Percentiles rank a stretch among this genome's conserved stretches.
Evolutionary conservation across 805 yeast species (phyloP).

Genomic region (Phaffomyces opuntiae): DNA sequence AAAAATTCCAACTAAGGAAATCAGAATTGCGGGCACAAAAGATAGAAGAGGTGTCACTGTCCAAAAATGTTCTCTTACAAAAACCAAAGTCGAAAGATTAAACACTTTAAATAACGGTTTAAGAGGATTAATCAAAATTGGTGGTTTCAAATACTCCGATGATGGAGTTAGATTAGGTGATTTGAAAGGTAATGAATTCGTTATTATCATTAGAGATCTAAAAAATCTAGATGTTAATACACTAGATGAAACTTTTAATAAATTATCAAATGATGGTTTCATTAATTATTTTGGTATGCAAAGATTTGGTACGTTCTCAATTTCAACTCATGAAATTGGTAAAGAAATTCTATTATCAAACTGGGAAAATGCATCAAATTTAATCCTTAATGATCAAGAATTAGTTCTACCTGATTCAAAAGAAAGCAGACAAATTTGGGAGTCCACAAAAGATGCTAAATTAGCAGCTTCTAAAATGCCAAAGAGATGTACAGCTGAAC

Average conservation of each 20-base stretch:
- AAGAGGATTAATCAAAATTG: constrained; percentile 63
- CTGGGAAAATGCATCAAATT: constrained; percentile 74
- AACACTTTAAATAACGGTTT: constrained; percentile 69
- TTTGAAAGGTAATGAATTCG: constrained; percentile 80
- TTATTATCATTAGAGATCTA: constrained; percentile 73
- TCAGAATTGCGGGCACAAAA: constrained; percentile 91
- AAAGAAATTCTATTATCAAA: constrained; percentile 59
- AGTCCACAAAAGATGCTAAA: constrained; percentile 57
- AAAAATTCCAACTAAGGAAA: constrained; percentile 60
- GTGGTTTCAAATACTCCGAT: constrained; percentile 67
- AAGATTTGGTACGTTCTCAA: constrained; percentile 91
- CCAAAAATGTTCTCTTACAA: constrained; percentile 66
- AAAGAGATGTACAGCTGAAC: constrained; percentile 79
- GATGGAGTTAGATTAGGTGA: constrained; percentile 69
- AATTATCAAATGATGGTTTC: constrained; percentile 61
- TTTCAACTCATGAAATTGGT: constrained; percentile 87
- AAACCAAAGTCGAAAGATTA: constrained; percentile 67
- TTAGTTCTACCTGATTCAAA: constrained; percentile 74
- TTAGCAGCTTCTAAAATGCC: constrained; percentile 76
- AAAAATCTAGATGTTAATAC: constrained; percentile 15
- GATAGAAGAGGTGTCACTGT: constrained; percentile 95
- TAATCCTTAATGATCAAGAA: constrained; percentile 80
- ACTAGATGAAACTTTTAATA: constrained; percentile 41
- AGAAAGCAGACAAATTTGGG: constrained; percentile 82
- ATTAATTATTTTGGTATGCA: constrained; percentile 98